Evolutionary conservation across 139 green algal genomes (phyloP), one percentile per base, ranked within the genome.

Genomic region (Tetratostichococcus sp.): DNA sequence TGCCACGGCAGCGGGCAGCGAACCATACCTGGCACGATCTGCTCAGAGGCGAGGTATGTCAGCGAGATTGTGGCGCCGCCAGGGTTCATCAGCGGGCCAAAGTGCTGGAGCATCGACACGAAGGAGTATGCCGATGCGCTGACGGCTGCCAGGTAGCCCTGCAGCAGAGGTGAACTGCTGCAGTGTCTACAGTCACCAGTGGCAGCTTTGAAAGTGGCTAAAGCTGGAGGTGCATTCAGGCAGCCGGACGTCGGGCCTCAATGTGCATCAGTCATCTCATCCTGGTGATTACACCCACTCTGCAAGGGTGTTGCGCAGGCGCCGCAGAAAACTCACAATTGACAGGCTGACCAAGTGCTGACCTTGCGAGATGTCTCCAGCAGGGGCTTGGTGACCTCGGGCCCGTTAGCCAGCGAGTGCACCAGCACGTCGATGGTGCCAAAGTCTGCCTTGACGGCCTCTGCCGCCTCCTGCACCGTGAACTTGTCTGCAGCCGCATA

Each of bases 351-450:
- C n/a, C n/a, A n/a, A n/a, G n/a, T n/a, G n/a, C n/a, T n/a, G n/a
- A 78, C 77, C 34, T 79, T 84, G 72, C 95, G 87, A 4, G 86
- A 95, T 8, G 94, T 98, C 84, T 99, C 94, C 71, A 99, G 87
- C 66, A 99, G 88, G 19, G 92, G 88, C 83, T 99, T 99, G 22
- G 84, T 80, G 28, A 99, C 96, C 85, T 99, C 96, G 42, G 96
- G 96, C 23, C 96, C 96, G 83, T 99, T 99, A 71, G 96, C 96
- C 50, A 99, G 89, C 6, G 94, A 98, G 88, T 99, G 96, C 59
- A 99, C 91, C 75, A 99, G 26, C 69, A 99, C 89, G 84, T 99
- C 96, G 39, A 99, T 91, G 4, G 87, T 97, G 70, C 95, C 96
- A 66, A 86, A 84, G 73, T 99, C 95, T 59, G 78, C 65, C 76